Conservation (phyloP, 2,329 filamentous ascomycete species). For the Capronia americana region DNA sequence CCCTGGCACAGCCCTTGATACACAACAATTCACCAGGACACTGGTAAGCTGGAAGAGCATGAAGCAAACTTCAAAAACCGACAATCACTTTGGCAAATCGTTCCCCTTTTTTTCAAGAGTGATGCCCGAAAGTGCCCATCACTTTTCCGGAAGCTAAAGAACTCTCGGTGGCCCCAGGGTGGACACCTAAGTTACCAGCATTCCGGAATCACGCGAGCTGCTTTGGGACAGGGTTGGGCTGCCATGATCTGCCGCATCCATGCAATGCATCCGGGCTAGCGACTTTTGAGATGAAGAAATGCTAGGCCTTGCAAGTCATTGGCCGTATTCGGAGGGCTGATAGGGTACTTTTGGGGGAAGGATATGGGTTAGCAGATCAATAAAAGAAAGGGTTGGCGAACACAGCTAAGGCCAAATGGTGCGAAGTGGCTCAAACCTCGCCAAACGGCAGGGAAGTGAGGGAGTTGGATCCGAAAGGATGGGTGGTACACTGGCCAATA, state of each 20-base stretch:
- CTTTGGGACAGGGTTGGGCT: conserved; percentile 23
- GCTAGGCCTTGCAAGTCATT: background rate
- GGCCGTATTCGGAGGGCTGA: conserved; percentile 7
- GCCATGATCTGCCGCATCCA: conserved; percentile 24
- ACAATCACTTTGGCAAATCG: background rate
- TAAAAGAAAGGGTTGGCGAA: conserved; percentile 14
- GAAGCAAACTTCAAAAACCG: background rate
- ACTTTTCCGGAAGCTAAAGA: conserved; percentile 6
- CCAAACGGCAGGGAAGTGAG: conserved; percentile 15
- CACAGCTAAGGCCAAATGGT: conserved; percentile 21
- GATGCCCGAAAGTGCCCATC: conserved; percentile 18
- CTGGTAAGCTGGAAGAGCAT: background rate
- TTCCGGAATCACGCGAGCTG: conserved; percentile 6
- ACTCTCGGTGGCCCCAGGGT: background rate
- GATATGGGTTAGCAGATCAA: conserved; percentile 13
- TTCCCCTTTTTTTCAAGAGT: conserved; percentile 20
- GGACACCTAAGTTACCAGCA: conserved; percentile 10
- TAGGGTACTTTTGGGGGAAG: conserved; percentile 3
- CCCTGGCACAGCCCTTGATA: conserved; percentile 1
- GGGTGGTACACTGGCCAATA: conserved; percentile 27
- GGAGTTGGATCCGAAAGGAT: conserved; percentile 16
- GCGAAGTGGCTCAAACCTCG: conserved; percentile 31
- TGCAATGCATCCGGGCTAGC: background rate
- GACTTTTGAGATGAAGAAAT: conserved; percentile 11
- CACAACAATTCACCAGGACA: background rate